Base-by-base conservation (phyloP, 257 asterid species). In the Euphrasia confusa region DNA sequence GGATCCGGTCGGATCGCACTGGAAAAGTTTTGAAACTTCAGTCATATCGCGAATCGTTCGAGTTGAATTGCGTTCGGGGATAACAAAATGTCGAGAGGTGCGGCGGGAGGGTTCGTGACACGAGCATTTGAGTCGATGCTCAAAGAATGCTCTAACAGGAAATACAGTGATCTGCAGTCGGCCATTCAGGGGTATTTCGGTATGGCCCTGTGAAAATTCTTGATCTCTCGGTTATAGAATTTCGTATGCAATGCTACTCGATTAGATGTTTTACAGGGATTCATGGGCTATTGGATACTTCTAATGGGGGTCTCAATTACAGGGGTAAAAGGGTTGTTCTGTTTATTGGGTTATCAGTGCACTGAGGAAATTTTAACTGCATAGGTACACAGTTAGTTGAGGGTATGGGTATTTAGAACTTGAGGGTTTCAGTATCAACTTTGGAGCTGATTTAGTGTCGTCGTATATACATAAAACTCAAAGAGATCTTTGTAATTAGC, bases 51-150 rank as follows among this genome's bases (percentile, higher is more conserved):
- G 17, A 45, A 45, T 45, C 52, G 55, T 59, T 68, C 64, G 68
- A 56, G 61, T 57, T 53, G 70, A 73, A 72, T 66, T 72, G 75
- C 63, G 67, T 42, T 69, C 0, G 72, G 39, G 77, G 66, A 30
- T 0, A 5, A 58, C 74, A 63, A 65, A 65, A 69, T 61, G 85
- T 85, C 90, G 80, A 90, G 94, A 47, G 93, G 87, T 24, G 98
- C 98, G 72, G 99, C 99, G 7, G 99, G 99, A 39, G 97, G 99
- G 40, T 92, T 92, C 66, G 82, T 92, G 55, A 79, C 95, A 52
- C 84, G 99, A 72, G 99, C 99, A 60, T 89, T 89, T 63, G 97
- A 92, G 74, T 82, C 95, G 59, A 89, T 92, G 95, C 91, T 89
- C 78, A 92, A 89, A 69, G 99, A 92, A 79, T 83, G 91, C 73